phyloP scores from a whole-genome alignment of 495 filamentous ascomycete genomes.

The Penicillium dipodomyicola region DNA sequence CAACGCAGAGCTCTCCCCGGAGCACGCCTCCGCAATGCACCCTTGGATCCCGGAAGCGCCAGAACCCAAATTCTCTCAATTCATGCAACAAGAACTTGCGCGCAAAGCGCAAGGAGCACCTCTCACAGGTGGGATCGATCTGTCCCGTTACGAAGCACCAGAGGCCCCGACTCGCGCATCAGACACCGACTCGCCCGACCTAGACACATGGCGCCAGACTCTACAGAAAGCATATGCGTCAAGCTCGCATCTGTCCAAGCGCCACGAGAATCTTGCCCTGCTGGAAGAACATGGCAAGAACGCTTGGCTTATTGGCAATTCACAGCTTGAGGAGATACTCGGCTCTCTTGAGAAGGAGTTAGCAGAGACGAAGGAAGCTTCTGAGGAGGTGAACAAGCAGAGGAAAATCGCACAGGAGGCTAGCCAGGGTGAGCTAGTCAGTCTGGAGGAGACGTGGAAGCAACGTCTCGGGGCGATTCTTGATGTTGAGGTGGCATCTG shows the following conservation, averaged over 20 bases:
- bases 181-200: slow-evolving; percentile 30
- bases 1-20: slow-evolving; percentile 56
- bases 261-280: slow-evolving; percentile 67
- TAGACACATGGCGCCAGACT: slow-evolving; percentile 40
- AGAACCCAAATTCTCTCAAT: slow-evolving; percentile 53
- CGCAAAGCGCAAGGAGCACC: slow-evolving; percentile 55
- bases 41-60: slow-evolving; percentile 39
- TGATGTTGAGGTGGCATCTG: slow-evolving; percentile 73
- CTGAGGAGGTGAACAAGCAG: slow-evolving; percentile 68
- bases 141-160: slow-evolving; percentile 75
- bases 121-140: slow-evolving; percentile 65
- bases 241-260: slow-evolving; percentile 61
- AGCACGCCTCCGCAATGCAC: slow-evolving; percentile 37
- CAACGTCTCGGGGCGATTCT: slow-evolving; percentile 66
- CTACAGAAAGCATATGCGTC: slow-evolving; percentile 57
- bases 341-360: slow-evolving; percentile 74
- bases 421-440: slow-evolving; percentile 62
- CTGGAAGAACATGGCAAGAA: slow-evolving; percentile 83
- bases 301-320: slow-evolving; percentile 85
- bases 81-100: slow-evolving; percentile 61
- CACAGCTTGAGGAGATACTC: slow-evolving; percentile 70
- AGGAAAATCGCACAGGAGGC: slow-evolving; percentile 69
- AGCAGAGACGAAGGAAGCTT: slow-evolving; percentile 57
- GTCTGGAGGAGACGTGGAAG: slow-evolving; percentile 71
- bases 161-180: slow-evolving; percentile 38